Conservation (phyloP, 2,329 filamentous ascomycete genomes). For the Pseudonectria foliicola region DNA sequence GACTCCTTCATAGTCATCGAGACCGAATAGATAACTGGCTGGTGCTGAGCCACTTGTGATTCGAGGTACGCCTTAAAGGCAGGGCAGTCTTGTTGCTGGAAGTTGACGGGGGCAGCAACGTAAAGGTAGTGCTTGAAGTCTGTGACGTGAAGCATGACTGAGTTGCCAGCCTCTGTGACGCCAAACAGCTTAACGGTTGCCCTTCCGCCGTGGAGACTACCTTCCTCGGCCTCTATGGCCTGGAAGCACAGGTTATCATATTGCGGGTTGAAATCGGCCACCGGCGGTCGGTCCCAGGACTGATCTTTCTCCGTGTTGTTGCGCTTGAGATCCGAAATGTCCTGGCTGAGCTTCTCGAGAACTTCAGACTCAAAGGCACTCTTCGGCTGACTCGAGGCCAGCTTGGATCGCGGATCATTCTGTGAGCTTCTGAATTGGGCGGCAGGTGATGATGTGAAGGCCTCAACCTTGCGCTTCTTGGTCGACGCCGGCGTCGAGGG, state of each 20-base stretch:
- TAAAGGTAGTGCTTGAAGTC: conserved; percentile 97
- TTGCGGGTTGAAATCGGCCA: conserved; percentile 45
- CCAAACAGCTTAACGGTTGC: conserved; percentile 87
- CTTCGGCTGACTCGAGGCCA: conserved; percentile 70
- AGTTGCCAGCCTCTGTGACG: conserved; percentile 77
- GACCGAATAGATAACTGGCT: conserved; percentile 71
- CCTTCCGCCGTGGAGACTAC: conserved; percentile 67
- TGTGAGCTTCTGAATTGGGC: conserved; percentile 57
- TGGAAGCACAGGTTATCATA: conserved; percentile 79
- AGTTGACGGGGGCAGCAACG: conserved; percentile 77
- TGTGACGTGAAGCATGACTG: conserved; percentile 88
- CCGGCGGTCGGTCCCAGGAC: conserved; percentile 66
- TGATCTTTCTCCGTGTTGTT: conserved; percentile 91
- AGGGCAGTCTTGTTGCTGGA: conserved; percentile 70
- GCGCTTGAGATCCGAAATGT: conserved; percentile 77
- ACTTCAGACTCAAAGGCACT: conserved; percentile 92
- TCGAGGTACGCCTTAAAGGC: conserved; percentile 78
- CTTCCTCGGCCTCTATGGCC: conserved; percentile 92
- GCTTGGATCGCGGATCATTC: conserved; percentile 52
- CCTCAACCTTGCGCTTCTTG: conserved; percentile 82
- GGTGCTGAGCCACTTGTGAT: conserved; percentile 63
- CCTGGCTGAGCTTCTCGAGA: conserved; percentile 91
- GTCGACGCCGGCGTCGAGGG: conserved; percentile 47
- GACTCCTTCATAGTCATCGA: conserved; percentile 80
- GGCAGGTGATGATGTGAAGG: conserved; percentile 47